These are phyloP conservation scores for Cryptococcus depauperatus DNA, from an alignment of 1,284 basidiomycete species.

Conservation along the genomic window DNA sequence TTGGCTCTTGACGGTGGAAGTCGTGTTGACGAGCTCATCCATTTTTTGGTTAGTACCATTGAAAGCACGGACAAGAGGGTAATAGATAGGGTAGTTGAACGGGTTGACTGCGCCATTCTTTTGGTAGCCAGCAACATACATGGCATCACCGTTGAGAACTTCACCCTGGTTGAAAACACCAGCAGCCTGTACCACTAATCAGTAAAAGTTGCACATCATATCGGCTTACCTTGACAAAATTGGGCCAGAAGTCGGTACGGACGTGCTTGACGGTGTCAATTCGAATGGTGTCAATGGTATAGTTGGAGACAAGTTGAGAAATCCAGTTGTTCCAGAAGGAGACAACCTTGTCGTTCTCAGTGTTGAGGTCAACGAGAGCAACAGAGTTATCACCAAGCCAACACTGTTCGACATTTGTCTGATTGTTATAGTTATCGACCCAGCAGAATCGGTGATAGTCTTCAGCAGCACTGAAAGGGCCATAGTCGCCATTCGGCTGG, in stretches of 20 bases:
- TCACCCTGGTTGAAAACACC: slow-evolving; percentile 48
- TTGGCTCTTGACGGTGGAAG: slow-evolving; percentile 16
- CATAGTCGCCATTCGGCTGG: slow-evolving; percentile 14
- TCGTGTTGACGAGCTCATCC: slow-evolving; percentile 19
- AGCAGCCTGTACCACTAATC: slow-evolving; percentile 17
- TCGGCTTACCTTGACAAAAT: slow-evolving; percentile 39
- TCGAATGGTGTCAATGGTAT: slow-evolving; percentile 45
- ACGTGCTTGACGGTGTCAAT: slow-evolving; percentile 50
- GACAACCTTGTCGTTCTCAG: slow-evolving; percentile 42
- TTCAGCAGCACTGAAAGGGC: slow-evolving; percentile 31
- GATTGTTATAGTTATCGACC: slow-evolving; percentile 43
- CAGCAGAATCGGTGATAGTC: slow-evolving; percentile 47
- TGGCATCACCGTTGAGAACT: slow-evolving; percentile 40
- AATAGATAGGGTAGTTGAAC: slow-evolving; percentile 54
- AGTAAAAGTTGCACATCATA: too few relatives aligned
- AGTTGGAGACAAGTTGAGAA: slow-evolving; percentile 40
- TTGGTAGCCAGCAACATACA: slow-evolving; percentile 39
- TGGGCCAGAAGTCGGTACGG: slow-evolving; percentile 46
- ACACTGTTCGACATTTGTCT: slow-evolving; percentile 47
- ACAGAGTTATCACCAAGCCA: slow-evolving; percentile 45
- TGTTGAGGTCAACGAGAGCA: slow-evolving; percentile 45
- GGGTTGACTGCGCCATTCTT: slow-evolving; percentile 47
- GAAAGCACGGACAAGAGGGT: slow-evolving; percentile 42
- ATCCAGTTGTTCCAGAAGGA: slow-evolving; percentile 46
- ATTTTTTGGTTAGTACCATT: slow-evolving; percentile 19